A percentile compares a stretch with the other conserved stretches of the same genome.
phyloP scores from a whole-genome alignment of 805 yeast species.

The Grigorovia humatica region DNA sequence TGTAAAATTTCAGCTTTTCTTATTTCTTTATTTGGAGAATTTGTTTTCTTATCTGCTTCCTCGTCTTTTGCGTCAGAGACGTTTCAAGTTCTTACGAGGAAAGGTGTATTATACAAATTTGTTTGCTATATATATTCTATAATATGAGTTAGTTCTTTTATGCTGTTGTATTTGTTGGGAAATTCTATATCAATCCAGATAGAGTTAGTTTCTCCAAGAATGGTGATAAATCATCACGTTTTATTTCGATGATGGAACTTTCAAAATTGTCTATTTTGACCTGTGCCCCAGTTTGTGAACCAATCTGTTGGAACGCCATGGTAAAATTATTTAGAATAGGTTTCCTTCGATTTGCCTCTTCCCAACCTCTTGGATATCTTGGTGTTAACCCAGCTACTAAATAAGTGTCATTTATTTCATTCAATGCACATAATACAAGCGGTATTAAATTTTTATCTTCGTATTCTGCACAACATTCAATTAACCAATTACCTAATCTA shows the following conservation, averaged over 20 bases:
- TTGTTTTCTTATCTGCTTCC: no score
- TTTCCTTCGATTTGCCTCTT: conserved; percentile 24
- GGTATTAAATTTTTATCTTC: conserved; percentile 60
- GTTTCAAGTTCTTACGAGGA: no score
- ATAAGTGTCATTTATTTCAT: conserved; percentile 63
- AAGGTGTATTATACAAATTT: no score
- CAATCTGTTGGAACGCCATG: conserved; percentile 82
- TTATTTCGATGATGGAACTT: conserved; percentile 81
- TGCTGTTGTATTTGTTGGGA: no score
- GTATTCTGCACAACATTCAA: conserved; percentile 79
- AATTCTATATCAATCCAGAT: conserved; percentile 46
- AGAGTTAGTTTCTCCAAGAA: conserved; percentile 76
- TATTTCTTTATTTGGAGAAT: no score
- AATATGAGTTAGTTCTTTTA: neutral
- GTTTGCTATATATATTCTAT: neutral
- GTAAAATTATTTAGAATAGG: conserved; percentile 72
- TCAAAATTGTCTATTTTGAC: conserved; percentile 92
- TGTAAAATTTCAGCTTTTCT: neutral
- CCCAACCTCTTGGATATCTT: conserved; percentile 49
- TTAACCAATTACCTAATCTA: conserved; percentile 81
- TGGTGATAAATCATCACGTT: conserved; percentile 78
- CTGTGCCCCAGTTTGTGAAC: conserved; percentile 74
- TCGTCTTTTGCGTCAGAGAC: no score
- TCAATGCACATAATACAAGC: conserved; percentile 74
- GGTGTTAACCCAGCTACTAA: conserved; percentile 87